Percentiles rank a stretch among this genome's conserved stretches.
phyloP scores from a whole-genome alignment of 371 early-diverging fungal genomes.

The Ecytonucleospora hepatopenaei region DNA sequence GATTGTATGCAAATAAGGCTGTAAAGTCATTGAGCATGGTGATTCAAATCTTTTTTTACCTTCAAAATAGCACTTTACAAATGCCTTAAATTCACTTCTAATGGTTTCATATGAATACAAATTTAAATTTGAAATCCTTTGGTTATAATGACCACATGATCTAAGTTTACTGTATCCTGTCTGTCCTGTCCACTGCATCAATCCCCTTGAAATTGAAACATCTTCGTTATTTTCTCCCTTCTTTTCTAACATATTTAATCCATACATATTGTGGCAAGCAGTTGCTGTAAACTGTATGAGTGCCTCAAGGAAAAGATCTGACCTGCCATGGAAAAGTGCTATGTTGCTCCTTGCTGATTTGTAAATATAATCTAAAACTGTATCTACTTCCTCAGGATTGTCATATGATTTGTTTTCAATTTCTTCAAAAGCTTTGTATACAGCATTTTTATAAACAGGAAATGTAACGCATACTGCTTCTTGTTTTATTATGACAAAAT shows the following conservation, averaged over 20 bases:
- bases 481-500: background rate
- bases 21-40: too few relatives aligned
- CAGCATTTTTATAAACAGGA: background rate
- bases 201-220: background rate
- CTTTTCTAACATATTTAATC: background rate
- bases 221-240: background rate
- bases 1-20: background rate
- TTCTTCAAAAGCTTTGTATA: background rate
- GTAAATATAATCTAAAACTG: background rate
- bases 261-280: background rate
- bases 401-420: background rate
- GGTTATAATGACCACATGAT: too few relatives aligned
- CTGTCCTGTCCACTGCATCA: slow-evolving; percentile 1
- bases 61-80: too few relatives aligned
- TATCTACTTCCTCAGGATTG: too few relatives aligned
- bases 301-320: background rate
- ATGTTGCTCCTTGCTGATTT: background rate
- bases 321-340: too few relatives aligned
- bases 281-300: slow-evolving; percentile 1
- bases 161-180: too few relatives aligned
- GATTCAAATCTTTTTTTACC: too few relatives aligned
- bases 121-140: too few relatives aligned
- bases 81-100: too few relatives aligned
- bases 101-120: too few relatives aligned
- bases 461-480: background rate